These are phyloP conservation scores for Clitocybe nebularis DNA, from an alignment of 1,284 basidiomycete species.

Conservation along the genomic window DNA sequence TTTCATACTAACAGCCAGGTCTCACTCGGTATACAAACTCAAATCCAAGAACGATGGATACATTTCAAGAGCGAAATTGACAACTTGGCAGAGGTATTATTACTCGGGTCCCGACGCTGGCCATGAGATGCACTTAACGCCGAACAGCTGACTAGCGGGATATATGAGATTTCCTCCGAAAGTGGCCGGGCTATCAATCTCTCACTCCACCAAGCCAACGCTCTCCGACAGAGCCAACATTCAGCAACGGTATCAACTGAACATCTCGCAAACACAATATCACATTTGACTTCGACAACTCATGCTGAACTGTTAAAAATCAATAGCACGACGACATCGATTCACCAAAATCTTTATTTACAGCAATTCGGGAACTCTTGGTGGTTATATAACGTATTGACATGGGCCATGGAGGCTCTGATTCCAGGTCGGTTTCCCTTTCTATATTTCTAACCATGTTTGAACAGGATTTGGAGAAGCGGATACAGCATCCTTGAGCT, in stretches of 20 bases:
- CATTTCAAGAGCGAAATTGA: slow-evolving; percentile 11
- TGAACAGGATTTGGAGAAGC: slow-evolving; percentile 3
- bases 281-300: slow-evolving; percentile 33
- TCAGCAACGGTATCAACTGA: slow-evolving; percentile 31
- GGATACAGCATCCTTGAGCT: slow-evolving; percentile 9
- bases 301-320: slow-evolving; percentile 41
- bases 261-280: slow-evolving; percentile 31
- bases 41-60: slow-evolving; percentile 12
- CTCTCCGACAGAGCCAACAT: slow-evolving; percentile 13
- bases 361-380: slow-evolving; percentile 13
- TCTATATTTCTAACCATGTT: too few relatives aligned
- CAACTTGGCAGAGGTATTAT: slow-evolving; percentile 13
- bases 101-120: background rate
- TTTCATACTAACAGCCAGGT: slow-evolving; percentile 10
- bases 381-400: slow-evolving; percentile 30
- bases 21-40: slow-evolving; percentile 13
- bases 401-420: slow-evolving; percentile 5
- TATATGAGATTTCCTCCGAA: slow-evolving; percentile 34
- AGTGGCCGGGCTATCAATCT: slow-evolving; percentile 20
- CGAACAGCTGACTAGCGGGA: slow-evolving; percentile 15
- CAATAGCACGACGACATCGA: slow-evolving; percentile 33
- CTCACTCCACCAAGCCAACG: slow-evolving; percentile 25
- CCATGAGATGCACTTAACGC: slow-evolving; percentile 30
- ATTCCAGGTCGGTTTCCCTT: slow-evolving; percentile 16
- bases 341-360: slow-evolving; percentile 9